Base-by-base conservation (phyloP, 805 yeast species). In the Saccharomyces kudriavzevii region DNA sequence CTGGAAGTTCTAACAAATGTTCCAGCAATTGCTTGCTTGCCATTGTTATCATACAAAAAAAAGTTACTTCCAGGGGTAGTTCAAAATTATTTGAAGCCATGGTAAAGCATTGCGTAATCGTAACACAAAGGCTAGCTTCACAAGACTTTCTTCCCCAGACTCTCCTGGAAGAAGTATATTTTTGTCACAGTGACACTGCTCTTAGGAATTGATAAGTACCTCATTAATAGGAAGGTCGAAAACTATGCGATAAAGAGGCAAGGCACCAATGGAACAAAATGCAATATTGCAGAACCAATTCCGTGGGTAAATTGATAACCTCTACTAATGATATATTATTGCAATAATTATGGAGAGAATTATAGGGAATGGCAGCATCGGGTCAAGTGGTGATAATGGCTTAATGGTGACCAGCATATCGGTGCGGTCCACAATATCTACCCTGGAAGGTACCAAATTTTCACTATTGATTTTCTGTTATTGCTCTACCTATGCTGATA, bases 1-100 rank as follows among this genome's bases (percentile, higher is more conserved):
- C 73, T 4, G 85, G 85, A 10, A 81, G 81, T 58, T 81, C 85
- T n/a, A 81, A 60, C 40, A 61, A 80, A 77, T 0, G 84, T 79
- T 1, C 84, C 79, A 4, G 85, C 85, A 45, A 81, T 72, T 1
- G 83, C 76, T 60, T 80, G 76, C 50, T 77, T 72, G 53, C 81
- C 74, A 1, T 76, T 78, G 27, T 73, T 66, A 0, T 85, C 85
- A 64, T 78, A 81, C 10, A 78, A 57, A 0, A 82, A 73, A 5
- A 77, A 1, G 82, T 78, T 17, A 81, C 75, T 4, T 84, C 83
- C 40, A 81, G 66, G 53, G 82, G 77, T 46, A 80, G 68, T 61
- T 81, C 84, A 58, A 81, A 81, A 61, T 81, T 81, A 61, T 81
- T 81, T 4, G 82, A 77, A 1, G 84, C 78, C 13, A 83, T 82